Percentiles rank a stretch among this genome's conserved stretches.
Conservation (phyloP, 257 asterid species). For the Cordia subcordata region DNA sequence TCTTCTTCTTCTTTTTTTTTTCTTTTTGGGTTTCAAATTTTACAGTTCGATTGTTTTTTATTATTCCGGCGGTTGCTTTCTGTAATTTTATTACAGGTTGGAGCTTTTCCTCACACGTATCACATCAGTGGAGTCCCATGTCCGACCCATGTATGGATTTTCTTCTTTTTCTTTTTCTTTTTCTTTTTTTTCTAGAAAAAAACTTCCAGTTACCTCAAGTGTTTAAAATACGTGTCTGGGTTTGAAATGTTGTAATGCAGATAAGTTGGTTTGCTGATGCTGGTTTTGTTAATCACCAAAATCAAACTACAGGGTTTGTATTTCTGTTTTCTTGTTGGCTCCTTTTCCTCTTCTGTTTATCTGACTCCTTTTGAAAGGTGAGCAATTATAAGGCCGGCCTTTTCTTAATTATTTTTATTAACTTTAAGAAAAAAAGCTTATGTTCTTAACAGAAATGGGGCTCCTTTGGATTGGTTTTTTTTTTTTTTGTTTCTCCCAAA, state of each 20-base stretch:
- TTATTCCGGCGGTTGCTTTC: background rate
- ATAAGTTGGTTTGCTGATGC: slow-evolving; percentile 32
- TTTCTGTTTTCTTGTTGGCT: background rate
- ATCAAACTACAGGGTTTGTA: background rate
- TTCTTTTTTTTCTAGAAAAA: no score
- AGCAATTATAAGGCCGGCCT: no score
- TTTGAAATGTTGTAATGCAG: slow-evolving; percentile 21
- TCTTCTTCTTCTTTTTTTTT: background rate
- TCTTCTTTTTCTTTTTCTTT: no score
- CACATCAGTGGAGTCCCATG: slow-evolving; percentile 66
- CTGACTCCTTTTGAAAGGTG: background rate
- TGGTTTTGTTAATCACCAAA: background rate
- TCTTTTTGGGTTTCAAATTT: background rate
- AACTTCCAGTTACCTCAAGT: no score
- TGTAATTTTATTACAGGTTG: slow-evolving; percentile 33
- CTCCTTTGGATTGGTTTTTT: no score
- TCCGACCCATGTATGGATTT: slow-evolving; percentile 53
- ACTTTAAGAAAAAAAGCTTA: no score
- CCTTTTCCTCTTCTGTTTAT: background rate
- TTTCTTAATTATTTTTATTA: no score
- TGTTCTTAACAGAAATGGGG: no score
- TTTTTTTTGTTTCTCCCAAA: no score
- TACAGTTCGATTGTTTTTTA: no score
- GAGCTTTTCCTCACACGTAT: slow-evolving; percentile 66
- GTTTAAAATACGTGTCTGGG: background rate